phyloP scores from a whole-genome alignment of 176 grass and related monocot species.

The Avena atlantica region DNA sequence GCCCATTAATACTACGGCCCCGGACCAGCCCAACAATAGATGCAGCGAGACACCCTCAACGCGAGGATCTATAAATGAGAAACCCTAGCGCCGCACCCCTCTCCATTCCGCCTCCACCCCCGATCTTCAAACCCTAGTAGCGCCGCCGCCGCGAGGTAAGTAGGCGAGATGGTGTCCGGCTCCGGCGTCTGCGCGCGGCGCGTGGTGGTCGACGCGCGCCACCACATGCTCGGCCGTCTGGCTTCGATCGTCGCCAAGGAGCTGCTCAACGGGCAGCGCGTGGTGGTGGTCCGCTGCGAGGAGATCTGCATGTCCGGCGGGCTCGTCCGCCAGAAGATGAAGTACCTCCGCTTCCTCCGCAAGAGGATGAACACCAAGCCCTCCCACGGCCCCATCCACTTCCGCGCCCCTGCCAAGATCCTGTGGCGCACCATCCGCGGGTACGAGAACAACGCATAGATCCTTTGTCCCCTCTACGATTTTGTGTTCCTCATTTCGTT shows the following conservation, averaged over 20 bases:
- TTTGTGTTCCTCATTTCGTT: not conserved
- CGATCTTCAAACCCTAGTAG: conserved; percentile 48
- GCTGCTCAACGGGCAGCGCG: conserved; percentile 84
- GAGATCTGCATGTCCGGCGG: conserved; percentile 95
- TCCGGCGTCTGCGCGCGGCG: conserved; percentile 69
- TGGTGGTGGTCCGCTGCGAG: conserved; percentile 89
- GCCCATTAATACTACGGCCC: not conserved
- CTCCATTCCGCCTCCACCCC: conserved; percentile 26
- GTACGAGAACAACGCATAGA: not conserved
- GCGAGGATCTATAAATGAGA: conserved; percentile 44
- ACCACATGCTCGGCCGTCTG: conserved; percentile 92
- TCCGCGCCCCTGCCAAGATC: conserved; percentile 85
- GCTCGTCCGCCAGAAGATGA: conserved; percentile 94
- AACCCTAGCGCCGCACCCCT: conserved; percentile 8
- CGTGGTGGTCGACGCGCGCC: conserved; percentile 84
- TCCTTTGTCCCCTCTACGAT: not conserved
- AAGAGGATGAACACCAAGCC: conserved; percentile 99
- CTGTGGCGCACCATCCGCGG: conserved; percentile 90
- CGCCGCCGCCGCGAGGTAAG: conserved; percentile 47
- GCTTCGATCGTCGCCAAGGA: conserved; percentile 86
- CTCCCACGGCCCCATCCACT: conserved; percentile 93
- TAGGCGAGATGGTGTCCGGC: conserved; percentile 69
- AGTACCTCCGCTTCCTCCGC: conserved; percentile 90
- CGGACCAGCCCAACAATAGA: conserved; percentile 4
- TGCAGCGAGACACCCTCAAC: conserved; percentile 22